Base-by-base conservation (phyloP, 306 rosid species). In the Fragaria nilgerrensis region DNA sequence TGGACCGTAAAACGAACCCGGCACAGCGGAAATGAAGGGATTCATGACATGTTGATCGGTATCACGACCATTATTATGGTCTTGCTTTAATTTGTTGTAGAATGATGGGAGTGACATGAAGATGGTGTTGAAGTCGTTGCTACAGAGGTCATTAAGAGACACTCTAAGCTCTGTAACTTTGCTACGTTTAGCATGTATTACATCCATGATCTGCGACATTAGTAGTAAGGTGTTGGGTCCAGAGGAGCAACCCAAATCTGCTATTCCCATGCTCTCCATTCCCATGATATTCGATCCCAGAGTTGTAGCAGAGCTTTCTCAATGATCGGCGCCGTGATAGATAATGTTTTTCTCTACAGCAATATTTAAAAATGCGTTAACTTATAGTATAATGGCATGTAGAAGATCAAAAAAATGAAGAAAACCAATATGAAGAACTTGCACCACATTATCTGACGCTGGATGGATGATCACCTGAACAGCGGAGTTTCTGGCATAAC, bases 231-330 rank as follows among this genome's bases (percentile, higher is more conserved):
- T 76, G 84, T 92, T 92, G 37, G 96, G 98, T 10, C 98, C 98
- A 1, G 93, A 88, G 19, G 97, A 89, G 56, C 98, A 92, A 15
- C 98, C 98, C 66, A 94, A 82, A 74, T 94, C 98, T 0, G 90
- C 98, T 20, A 94, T 86, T 34, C 83, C 83, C 82, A 94, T 82
- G 85, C 86, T 92, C 58, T 52, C 58, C 19, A 6, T 19, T 52
- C 22, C 58, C 22, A 17, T 52, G 58, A 52, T 19, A 52, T 52
- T 19, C 23, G 23, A 19, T 52, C 58, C 22, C 58, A 52, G 58
- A 52, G 58, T 17, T 52, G 22, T 52, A 52, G 10, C 58, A 52
- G 3, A 19, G 22, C 58, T 5, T 52, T 20, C 58, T 52, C 58
- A 52, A 52, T 19, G 22, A 52, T 17, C n/a, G 58, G 58, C 58